Conservation (phyloP, 345 rosid genomes). For the Ceriops decandra region DNA sequence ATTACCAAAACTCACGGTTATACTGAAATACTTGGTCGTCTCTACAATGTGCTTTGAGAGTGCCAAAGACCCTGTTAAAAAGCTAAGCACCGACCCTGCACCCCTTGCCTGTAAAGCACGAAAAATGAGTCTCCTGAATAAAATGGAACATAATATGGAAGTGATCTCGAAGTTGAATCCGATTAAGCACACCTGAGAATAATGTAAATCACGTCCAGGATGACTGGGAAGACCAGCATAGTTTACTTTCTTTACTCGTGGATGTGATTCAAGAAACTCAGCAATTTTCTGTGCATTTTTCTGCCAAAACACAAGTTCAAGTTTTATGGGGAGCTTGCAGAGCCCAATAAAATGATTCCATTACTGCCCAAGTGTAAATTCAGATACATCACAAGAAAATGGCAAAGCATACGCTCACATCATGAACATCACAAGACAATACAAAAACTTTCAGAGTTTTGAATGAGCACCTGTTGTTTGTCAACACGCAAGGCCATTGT, state of each 20-base stretch:
- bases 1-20: slow-evolving; percentile 96
- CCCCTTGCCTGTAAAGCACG: slow-evolving; percentile 69
- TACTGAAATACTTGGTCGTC: slow-evolving; percentile 84
- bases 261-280: slow-evolving; percentile 74
- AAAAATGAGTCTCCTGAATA: background rate
- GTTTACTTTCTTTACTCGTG: slow-evolving; percentile 73
- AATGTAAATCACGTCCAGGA: slow-evolving; percentile 83
- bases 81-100: slow-evolving; percentile 94
- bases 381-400: too few relatives aligned
- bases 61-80: slow-evolving; percentile 79
- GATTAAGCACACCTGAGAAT: slow-evolving; percentile 72
- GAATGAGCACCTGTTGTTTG: slow-evolving; percentile 75
- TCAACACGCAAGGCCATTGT: slow-evolving; percentile 91
- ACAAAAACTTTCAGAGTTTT: background rate
- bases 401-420: too few relatives aligned
- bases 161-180: background rate
- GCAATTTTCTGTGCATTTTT: slow-evolving; percentile 89
- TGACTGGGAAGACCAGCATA: slow-evolving; percentile 85
- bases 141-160: background rate
- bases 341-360: too few relatives aligned
- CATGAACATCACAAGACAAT: slow-evolving; percentile 2
- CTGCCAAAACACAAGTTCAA: slow-evolving; percentile 30
- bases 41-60: slow-evolving; percentile 89
- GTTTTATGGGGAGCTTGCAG: too few relatives aligned
- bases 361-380: too few relatives aligned